phyloP scores from a whole-genome alignment of 768 basidiomycete species.

The Panaeolus papilionaceus region DNA sequence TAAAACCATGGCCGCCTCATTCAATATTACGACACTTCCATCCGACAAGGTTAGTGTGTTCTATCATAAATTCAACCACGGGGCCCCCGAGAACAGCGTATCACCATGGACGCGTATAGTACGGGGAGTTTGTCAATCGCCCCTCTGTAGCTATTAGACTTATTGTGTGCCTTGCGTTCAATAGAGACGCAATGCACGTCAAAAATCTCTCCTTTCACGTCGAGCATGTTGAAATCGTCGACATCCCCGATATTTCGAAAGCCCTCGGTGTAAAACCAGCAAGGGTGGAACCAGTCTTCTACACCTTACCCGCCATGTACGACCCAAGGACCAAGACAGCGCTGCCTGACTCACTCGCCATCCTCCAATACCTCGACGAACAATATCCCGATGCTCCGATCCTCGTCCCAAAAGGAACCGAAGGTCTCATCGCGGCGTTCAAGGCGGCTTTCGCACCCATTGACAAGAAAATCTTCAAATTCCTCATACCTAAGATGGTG shows the following conservation, averaged over 20 bases:
- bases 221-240: background rate
- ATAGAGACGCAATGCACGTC: background rate
- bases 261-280: conserved; percentile 16
- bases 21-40: background rate
- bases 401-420: conserved; percentile 32
- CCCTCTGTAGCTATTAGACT: background rate
- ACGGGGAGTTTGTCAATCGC: background rate
- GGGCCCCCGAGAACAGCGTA: background rate
- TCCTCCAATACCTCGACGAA: conserved; percentile 56
- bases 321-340: conserved; percentile 44
- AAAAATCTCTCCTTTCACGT: background rate
- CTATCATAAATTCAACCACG: background rate
- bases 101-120: background rate
- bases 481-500: conserved; percentile 17
- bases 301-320: conserved; percentile 54
- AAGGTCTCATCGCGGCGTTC: conserved; percentile 40
- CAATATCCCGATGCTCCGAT: conserved; percentile 48
- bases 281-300: conserved; percentile 34
- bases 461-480: conserved; percentile 8
- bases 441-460: conserved; percentile 23
- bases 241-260: background rate
- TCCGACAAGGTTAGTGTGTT: background rate
- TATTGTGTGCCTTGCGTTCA: background rate
- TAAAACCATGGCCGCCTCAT: background rate
- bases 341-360: conserved; percentile 47